Evolutionary conservation across 352 stramenopile genomes (phyloP).

Genomic region (Phytophthora pinifolia): DNA sequence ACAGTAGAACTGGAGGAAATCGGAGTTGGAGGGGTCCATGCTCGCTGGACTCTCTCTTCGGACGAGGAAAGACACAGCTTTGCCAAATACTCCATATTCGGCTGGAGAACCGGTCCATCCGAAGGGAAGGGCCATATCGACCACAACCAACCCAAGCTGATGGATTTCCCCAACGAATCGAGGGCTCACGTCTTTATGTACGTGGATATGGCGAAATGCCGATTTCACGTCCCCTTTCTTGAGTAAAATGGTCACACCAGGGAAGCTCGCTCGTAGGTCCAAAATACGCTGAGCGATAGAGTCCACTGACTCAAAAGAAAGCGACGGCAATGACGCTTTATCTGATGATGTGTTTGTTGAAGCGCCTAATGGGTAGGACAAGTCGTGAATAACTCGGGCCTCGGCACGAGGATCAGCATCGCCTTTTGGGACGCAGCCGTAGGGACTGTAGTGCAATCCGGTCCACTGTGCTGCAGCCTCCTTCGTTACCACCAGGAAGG

Average conservation of each 20-base stretch:
- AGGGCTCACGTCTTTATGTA: no score
- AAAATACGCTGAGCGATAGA: constrained; percentile 1
- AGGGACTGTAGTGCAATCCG: constrained; percentile 5
- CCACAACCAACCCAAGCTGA: no score
- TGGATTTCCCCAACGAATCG: no score
- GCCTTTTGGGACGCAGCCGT: constrained; percentile 2
- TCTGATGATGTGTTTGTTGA: neutral
- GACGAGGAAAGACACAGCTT: constrained; percentile 1
- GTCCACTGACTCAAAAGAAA: neutral
- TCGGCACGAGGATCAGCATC: neutral
- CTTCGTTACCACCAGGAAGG: neutral
- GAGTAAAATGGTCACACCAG: neutral
- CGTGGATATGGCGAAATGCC: no score
- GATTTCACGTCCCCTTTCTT: constrained; percentile 7
- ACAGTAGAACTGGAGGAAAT: constrained; percentile 1
- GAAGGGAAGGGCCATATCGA: constrained; percentile 9
- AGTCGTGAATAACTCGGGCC: constrained; percentile 1
- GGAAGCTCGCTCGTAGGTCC: no score
- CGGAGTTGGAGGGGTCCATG: neutral
- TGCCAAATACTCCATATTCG: constrained; percentile 4
- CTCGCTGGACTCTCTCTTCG: constrained; percentile 1
- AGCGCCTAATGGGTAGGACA: neutral
- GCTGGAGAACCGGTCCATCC: constrained; percentile 3
- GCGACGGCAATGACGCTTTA: neutral
- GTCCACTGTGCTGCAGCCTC: neutral